Conservation (phyloP, 257 asterid species). For the Forsythia suspensa region DNA sequence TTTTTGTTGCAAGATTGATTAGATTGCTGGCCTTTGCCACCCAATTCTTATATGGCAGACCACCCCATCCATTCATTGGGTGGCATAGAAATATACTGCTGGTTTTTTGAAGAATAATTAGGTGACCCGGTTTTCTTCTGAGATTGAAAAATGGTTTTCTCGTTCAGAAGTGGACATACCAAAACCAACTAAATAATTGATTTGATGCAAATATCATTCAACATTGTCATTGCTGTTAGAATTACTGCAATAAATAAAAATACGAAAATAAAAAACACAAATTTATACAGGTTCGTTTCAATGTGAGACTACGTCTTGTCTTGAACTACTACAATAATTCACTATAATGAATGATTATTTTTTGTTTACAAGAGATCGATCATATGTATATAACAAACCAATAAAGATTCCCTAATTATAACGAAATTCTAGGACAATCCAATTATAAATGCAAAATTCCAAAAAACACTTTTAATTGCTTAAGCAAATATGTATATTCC, state of each 20-base stretch:
- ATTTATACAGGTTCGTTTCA: too few species aligned
- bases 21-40: background rate
- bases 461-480: too few species aligned
- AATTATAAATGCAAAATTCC: too few species aligned
- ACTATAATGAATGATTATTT: too few species aligned
- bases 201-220: background rate
- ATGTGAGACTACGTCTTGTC: too few species aligned
- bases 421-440: too few species aligned
- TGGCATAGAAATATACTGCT: background rate
- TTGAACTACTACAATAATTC: too few species aligned
- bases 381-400: too few species aligned
- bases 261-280: too few species aligned
- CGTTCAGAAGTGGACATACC: background rate
- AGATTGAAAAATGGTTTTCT: background rate
- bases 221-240: background rate
- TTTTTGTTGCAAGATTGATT: background rate
- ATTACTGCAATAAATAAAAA: too few species aligned
- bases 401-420: too few species aligned
- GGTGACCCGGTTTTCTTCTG: background rate
- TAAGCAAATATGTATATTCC: background rate
- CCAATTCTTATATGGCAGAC: background rate
- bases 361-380: too few species aligned
- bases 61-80: background rate
- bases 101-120: background rate
- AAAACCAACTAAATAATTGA: background rate